Conservation (phyloP, 1,139 yeast genomes). For the Lodderomyces theae region DNA sequence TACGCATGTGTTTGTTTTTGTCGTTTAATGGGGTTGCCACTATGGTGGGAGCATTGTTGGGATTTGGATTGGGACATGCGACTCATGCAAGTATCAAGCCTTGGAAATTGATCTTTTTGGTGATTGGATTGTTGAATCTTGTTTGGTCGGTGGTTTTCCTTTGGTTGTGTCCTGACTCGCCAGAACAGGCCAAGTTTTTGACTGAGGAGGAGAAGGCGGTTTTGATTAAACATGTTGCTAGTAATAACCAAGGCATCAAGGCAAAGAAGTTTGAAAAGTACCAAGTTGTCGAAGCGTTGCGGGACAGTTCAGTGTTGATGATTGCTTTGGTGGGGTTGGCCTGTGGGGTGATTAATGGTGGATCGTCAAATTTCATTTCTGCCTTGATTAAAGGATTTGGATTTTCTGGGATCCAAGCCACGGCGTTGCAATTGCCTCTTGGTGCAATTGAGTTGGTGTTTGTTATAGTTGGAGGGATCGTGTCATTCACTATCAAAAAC, state of each 20-base stretch:
- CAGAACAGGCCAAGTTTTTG: slow-evolving; percentile 38
- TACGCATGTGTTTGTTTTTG: slow-evolving; percentile 31
- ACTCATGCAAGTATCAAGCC: slow-evolving; percentile 18
- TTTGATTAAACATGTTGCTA: slow-evolving; percentile 22
- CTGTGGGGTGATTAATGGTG: slow-evolving; percentile 29
- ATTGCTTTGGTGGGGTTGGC: slow-evolving; percentile 25
- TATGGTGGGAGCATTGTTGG: slow-evolving; percentile 29
- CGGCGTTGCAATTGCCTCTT: slow-evolving; percentile 30
- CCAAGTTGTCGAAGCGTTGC: slow-evolving; percentile 24
- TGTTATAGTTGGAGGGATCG: slow-evolving; percentile 24
- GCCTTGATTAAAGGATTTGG: slow-evolving; percentile 28
- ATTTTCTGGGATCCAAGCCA: slow-evolving; percentile 23
- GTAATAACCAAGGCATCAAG: slow-evolving; percentile 26
- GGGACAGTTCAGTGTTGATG: slow-evolving; percentile 28
- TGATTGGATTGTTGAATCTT: slow-evolving; percentile 42
- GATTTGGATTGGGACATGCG: slow-evolving; percentile 37
- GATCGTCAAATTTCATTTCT: slow-evolving; percentile 26
- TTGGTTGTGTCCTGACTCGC: slow-evolving; percentile 39
- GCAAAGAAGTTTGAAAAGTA: slow-evolving; percentile 19
- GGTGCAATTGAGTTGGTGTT: slow-evolving; percentile 35
- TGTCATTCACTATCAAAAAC: slow-evolving; percentile 20
- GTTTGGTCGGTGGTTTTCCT: slow-evolving; percentile 25
- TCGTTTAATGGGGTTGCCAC: slow-evolving; percentile 31
- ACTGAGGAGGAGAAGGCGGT: slow-evolving; percentile 34
- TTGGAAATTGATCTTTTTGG: slow-evolving; percentile 37